Evolutionary conservation across 345 rosid genomes (phyloP).

Genomic region (Euphorbia lathyris): DNA sequence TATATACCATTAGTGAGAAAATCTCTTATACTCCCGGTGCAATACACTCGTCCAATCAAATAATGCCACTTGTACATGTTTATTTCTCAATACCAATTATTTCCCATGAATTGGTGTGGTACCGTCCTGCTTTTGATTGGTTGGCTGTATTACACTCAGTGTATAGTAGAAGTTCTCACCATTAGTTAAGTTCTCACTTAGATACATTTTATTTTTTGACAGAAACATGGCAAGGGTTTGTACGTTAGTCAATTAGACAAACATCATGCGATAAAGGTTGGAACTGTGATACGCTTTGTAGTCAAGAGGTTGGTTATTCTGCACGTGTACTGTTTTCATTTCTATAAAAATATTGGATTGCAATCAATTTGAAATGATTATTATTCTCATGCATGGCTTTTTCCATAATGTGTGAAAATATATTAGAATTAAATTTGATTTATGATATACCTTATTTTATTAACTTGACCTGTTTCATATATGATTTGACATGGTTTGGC

Average conservation of each 20-base stretch:
- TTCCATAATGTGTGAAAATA: not conserved
- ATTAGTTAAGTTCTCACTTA: not conserved
- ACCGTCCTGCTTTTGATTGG: no score
- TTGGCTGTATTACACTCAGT: no score
- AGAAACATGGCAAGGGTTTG: constrained; percentile 54
- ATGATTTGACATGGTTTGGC: no score
- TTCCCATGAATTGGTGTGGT: no score
- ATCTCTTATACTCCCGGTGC: no score
- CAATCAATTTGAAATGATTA: not conserved
- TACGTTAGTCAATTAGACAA: constrained; percentile 56
- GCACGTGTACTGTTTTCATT: not conserved
- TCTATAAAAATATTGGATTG: not conserved
- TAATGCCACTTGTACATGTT: no score
- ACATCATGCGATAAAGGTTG: constrained; percentile 61
- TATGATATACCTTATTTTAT: not conserved
- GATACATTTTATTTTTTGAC: constrained; percentile 5
- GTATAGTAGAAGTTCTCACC: no score
- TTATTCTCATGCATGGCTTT: not conserved
- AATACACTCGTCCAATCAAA: no score
- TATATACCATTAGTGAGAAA: no score
- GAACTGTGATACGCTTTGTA: constrained; percentile 61
- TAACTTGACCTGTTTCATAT: no score
- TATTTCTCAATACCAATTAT: no score
- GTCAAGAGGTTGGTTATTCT: constrained; percentile 50
- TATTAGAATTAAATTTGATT: not conserved